Evolutionary conservation across 805 yeast genomes (phyloP), one percentile per base, ranked within the genome.

Genomic region (Sugiyamaella valdiviana): DNA sequence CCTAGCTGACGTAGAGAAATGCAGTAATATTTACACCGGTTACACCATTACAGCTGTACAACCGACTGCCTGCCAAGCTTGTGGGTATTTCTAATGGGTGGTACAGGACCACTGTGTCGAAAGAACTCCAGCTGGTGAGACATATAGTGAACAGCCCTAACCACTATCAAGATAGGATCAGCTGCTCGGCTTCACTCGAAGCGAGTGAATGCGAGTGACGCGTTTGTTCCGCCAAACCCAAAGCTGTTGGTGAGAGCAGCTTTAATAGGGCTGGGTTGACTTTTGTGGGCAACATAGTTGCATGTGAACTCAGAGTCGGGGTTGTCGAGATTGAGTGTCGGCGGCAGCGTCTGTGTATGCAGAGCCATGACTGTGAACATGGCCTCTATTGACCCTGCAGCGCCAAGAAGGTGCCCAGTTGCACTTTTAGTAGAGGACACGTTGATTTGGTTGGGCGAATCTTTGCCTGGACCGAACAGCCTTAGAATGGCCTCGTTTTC

Each of bases 221-320:
- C 83, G 64, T 93, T 93, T 4, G 95, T 87, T 6, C 99, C 99
- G 6, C 99, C 99, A 69, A 93, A 93, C 0, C 99, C 99, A 68
- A 95, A 91, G 57, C 96, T 87, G 61, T 93, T 93, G 42, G 88
- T 79, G 57, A 93, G 52, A 0, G 91, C 97, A 54, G 77, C 73
- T 2, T 74, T 59, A 3, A 85, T 62, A 1, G 63, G 57, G 12
- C 56, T 44, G 39, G 69, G 59, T n/a, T 65, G 58, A 7, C 84
- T 71, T 10, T 59, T 53, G 29, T 76, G 68, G 1, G 78, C 74
- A 5, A 83, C 82, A 57, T 83, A 84, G 60, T 85, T 81, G 50
- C 77, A 71, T 2, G 67, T 63, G 54, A 77, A 78, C 21, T 73
- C 75, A 22, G 71, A 76, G 9, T 82, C 83, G 2, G 75, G 67